Conservation (phyloP, 2,329 filamentous ascomycete species). For the Fusarium sp. region DNA sequence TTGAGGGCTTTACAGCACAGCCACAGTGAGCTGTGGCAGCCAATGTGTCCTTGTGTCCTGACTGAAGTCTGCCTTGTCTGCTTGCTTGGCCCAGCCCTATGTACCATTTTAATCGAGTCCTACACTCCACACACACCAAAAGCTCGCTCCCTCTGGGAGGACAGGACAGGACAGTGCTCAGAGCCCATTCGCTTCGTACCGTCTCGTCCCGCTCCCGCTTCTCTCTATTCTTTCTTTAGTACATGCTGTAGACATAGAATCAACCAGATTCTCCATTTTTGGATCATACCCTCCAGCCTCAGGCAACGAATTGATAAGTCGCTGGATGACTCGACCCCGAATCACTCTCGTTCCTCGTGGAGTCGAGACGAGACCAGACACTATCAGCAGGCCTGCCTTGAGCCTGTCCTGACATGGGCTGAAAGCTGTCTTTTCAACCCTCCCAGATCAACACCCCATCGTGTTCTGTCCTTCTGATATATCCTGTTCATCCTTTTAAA, state of each 20-base stretch:
- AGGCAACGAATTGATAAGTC: conserved; percentile 26
- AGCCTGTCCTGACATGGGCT: conserved; percentile 28
- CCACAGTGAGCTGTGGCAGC: conserved; percentile 30
- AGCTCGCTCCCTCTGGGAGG: conserved; percentile 28
- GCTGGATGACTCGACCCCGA: conserved; percentile 47
- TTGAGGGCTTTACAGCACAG: conserved; percentile 20
- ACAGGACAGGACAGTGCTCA: conserved; percentile 14
- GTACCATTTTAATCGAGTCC: conserved; percentile 25
- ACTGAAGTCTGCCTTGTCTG: conserved; percentile 31
- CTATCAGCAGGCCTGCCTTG: conserved; percentile 58
- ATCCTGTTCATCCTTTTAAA: conserved; percentile 31
- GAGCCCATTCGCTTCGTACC: conserved; percentile 45
- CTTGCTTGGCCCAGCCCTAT: conserved; percentile 35
- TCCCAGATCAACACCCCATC: conserved; percentile 38
- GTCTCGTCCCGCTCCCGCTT: conserved; percentile 47
- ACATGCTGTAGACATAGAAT: conserved; percentile 5
- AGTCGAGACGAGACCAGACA: conserved; percentile 54
- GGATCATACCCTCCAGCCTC: conserved; percentile 16
- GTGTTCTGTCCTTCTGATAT: conserved; percentile 48
- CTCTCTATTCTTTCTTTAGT: conserved; percentile 23
- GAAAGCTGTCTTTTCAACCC: conserved; percentile 43
- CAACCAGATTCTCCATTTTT: conserved; percentile 21
- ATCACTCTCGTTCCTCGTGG: conserved; percentile 48
- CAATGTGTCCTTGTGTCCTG: conserved; percentile 9
- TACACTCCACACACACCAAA: conserved; percentile 21